phyloP scores from a whole-genome alignment of 352 stramenopile genomes.

The Phytopythium ostracodes region DNA sequence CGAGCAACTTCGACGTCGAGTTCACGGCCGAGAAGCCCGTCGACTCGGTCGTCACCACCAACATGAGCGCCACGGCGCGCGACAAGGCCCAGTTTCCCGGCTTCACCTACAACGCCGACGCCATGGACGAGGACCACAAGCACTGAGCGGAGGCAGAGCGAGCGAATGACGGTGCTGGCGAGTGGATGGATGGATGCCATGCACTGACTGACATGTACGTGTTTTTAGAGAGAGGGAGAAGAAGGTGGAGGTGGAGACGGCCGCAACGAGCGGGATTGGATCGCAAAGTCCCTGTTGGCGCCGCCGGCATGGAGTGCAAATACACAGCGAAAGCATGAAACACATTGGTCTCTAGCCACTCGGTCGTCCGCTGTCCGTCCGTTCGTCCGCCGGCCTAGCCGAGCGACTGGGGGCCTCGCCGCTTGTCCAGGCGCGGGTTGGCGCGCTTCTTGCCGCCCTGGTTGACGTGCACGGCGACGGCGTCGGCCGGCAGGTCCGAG shows the following conservation, averaged over 20 bases:
- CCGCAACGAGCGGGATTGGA: no score
- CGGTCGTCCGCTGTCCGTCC: no score
- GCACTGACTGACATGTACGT: conserved; percentile 1
- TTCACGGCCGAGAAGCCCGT: conserved; percentile 91
- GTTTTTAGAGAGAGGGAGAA: not conserved
- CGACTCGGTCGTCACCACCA: conserved; percentile 89
- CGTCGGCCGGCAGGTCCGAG: conserved; percentile 57
- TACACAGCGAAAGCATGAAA: conserved; percentile 1
- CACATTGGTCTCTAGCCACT: no score
- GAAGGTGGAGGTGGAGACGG: no score
- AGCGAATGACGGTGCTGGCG: no score
- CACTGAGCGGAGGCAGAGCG: not conserved
- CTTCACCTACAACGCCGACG: conserved; percentile 90
- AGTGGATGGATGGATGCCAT: no score
- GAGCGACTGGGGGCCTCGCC: conserved; percentile 6
- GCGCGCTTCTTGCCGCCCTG: conserved; percentile 71
- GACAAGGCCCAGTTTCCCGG: conserved; percentile 89
- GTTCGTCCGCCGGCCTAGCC: not conserved
- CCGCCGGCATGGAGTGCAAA: conserved; percentile 1
- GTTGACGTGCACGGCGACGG: conserved; percentile 59
- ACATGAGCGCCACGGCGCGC: conserved; percentile 87
- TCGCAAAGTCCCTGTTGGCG: not conserved
- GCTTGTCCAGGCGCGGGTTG: conserved; percentile 36
- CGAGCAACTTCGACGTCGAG: conserved; percentile 93
- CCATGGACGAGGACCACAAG: conserved; percentile 84